Evolutionary conservation across 352 stramenopile species (phyloP), one percentile per base, ranked within the genome.

Genomic region (Phytophthora constricta): DNA sequence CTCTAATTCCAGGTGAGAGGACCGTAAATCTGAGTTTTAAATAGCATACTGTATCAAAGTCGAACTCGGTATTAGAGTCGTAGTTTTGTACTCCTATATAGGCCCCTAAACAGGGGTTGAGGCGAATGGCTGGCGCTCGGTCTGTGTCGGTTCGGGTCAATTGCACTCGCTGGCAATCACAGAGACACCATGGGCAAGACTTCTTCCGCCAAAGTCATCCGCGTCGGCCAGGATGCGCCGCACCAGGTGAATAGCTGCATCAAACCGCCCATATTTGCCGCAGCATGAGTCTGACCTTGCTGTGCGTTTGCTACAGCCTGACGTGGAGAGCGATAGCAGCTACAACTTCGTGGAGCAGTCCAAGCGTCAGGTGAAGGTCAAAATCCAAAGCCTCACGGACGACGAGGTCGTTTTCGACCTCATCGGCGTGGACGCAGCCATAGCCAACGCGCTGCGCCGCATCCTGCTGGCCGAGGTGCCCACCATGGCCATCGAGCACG

Each of bases 401-500:
- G 89, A 98, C 10, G 82, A 94, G 64, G 95, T 98, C 61, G 77
- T 96, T 31, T 98, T 98, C 65, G 92, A 98, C 47, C 79, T 98
- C 22, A 84, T 97, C 14, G 92, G 91, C 49, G 87, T 97, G 33
- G 93, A 98, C 50, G 90, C 90, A 28, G 96, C 91, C 19, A 92
- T 98, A 23, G 92, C 93, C 37, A 98, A 98, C 65, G 93, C 93
- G 25, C 71, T 98, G 53, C 87, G 93, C 39, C 87, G 93, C 39
- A 97, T 98, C 31, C 56, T 98, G 51, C 72, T 98, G 5, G 78
- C 93, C 4, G 93, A 98, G 65, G 90, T 98, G 53, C 87, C 93
- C 3, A 98, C 93, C 14, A 95, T 98, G 89, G 93, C 93, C 27
- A 98, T 98, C 51, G 93, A 98, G 73, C 91, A 93, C 65, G 92